A percentile compares a stretch with the other conserved stretches of the same genome.
Evolutionary conservation across 1,284 basidiomycete species (phyloP).

Genomic region (Boletus semigastroideus): DNA sequence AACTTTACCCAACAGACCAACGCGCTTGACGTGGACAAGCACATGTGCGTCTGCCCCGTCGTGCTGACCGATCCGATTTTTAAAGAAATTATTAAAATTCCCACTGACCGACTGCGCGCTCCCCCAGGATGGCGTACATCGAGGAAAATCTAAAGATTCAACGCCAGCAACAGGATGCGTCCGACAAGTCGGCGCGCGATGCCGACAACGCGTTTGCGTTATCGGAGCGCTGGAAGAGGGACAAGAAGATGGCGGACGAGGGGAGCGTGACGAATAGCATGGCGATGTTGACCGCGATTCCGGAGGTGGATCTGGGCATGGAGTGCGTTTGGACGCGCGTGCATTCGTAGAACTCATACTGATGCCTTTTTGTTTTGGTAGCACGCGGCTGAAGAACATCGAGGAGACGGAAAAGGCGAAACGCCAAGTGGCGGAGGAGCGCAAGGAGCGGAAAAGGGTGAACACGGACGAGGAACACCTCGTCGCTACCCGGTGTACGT

Average conservation of each 20-base stretch:
- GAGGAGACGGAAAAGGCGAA: constrained; percentile 97
- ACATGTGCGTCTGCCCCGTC: constrained; percentile 64
- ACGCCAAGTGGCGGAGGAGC: constrained; percentile 74
- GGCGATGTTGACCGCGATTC: constrained; percentile 94
- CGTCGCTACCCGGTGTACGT: constrained; percentile 81
- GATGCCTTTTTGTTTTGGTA: constrained; percentile 30
- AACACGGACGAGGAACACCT: constrained; percentile 76
- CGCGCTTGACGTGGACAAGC: constrained; percentile 93
- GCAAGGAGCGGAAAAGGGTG: constrained; percentile 54
- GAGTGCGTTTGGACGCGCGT: too few species aligned
- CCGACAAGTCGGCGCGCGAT: constrained; percentile 45
- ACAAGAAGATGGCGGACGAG: constrained; percentile 68
- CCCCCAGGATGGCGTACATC: constrained; percentile 99
- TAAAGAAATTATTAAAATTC: too few species aligned
- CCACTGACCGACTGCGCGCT: too few species aligned
- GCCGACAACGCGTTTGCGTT: constrained; percentile 79
- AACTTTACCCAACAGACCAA: constrained; percentile 99
- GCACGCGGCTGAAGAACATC: constrained; percentile 89
- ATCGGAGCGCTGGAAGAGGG: constrained; percentile 69
- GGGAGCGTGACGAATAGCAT: constrained; percentile 91
- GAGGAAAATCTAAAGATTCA: constrained; percentile 88
- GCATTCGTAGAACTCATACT: too few species aligned
- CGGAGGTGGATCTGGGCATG: constrained; percentile 97
- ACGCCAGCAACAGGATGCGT: constrained; percentile 53
- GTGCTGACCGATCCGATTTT: background rate